Evolutionary conservation across 2,329 filamentous ascomycete species (phyloP).

Genomic region (Neodidymelliopsis sp.): DNA sequence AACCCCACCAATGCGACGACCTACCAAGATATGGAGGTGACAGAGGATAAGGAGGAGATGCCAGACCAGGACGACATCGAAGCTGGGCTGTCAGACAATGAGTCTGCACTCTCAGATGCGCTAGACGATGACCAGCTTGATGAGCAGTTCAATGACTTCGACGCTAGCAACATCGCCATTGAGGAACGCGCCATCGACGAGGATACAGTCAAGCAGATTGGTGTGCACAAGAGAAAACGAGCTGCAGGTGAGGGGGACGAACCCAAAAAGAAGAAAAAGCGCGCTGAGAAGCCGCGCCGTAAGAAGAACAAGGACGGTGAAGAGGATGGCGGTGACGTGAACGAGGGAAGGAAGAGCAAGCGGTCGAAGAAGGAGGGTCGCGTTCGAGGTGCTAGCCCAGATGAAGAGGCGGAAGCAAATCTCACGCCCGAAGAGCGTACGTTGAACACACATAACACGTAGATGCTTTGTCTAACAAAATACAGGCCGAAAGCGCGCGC

Average conservation of each 20-base stretch:
- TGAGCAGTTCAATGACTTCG: conserved; percentile 62
- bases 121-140: conserved; percentile 71
- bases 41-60: conserved; percentile 49
- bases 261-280: conserved; percentile 74
- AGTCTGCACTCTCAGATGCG: conserved; percentile 67
- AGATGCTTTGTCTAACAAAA: background rate
- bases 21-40: conserved; percentile 55
- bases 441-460: conserved; percentile 38
- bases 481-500: conserved; percentile 74
- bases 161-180: conserved; percentile 66
- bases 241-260: conserved; percentile 65
- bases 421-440: conserved; percentile 83
- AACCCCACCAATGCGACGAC: conserved; percentile 54
- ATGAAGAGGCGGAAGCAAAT: conserved; percentile 76
- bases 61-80: conserved; percentile 48
- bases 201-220: conserved; percentile 66
- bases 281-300: conserved; percentile 60
- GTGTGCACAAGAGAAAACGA: conserved; percentile 71
- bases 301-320: conserved; percentile 59
- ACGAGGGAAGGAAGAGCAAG: conserved; percentile 61
- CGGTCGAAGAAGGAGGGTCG: conserved; percentile 53
- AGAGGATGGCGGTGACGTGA: conserved; percentile 57
- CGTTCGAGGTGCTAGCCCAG: conserved; percentile 50
- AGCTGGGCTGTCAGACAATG: conserved; percentile 62
- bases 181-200: conserved; percentile 69